Evolutionary conservation across 73 alveolate species (phyloP), one percentile per base, ranked within the genome.

Genomic region (Stentor roeselii): DNA sequence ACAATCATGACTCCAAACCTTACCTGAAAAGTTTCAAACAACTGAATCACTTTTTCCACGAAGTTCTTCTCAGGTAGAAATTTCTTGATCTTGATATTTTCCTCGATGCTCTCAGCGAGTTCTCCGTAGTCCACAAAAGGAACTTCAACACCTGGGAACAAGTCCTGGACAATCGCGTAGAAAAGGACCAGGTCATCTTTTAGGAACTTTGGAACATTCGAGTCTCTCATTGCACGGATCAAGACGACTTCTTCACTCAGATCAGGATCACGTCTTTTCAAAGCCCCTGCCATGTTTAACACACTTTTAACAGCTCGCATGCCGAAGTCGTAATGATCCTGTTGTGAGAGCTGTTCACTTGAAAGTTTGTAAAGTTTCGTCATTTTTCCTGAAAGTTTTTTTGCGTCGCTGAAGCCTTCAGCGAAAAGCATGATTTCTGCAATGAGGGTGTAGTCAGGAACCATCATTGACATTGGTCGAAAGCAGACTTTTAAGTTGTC

Each of bases 391-490:
- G 99, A 95, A 60, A 98, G 89, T 34, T 92, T 91, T 74, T 96
- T 98, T 3, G 99, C 99, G 60, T 91, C 95, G 60, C 98, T 97
- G 89, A 98, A 98, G 50, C 99, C 99, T 94, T 98, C 99, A 11
- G 99, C 99, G 91, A 90, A 98, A 78, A 98, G 96, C 99, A 97
- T 98, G 88, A 98, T 98, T 96, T 98, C 99, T 4, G 99, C 99
- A 91, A 98, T 98, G 59, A 97, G 91, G 32, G 99, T 95, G 90
- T 97, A 98, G 93, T 98, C 99, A n/a, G 99, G 99, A 85, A 97
- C 98, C 99, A 98, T 98, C 99, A 98, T 98, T 41, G 99, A 94
- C 42, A 98, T 98, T 3, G 99, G 99, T 76, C 99, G 97, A 91
- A 98, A 98, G 60, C 83, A 39, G 61, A 98, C 93, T 86, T 88